Percentiles rank a stretch among this genome's conserved stretches.
These are phyloP conservation scores for Lachnellula arida DNA, from an alignment of 2,329 filamentous ascomycete genomes.

Conservation along the genomic window DNA sequence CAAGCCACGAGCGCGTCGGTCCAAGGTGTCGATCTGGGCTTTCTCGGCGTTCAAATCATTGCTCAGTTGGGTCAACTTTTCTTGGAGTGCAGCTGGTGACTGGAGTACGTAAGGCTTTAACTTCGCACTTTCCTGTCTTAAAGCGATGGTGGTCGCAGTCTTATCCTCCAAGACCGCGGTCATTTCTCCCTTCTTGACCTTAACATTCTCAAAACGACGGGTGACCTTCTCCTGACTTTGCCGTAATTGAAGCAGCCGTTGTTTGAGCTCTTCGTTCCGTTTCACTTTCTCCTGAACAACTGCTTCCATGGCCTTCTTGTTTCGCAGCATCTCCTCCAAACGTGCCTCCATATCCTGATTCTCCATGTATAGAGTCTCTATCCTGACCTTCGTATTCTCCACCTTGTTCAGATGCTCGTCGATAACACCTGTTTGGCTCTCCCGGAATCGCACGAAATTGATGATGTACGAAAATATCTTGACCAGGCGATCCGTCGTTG, in stretches of 20 bases:
- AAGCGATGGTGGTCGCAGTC: slow-evolving; percentile 62
- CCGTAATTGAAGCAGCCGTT: slow-evolving; percentile 72
- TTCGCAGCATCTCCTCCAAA: slow-evolving; percentile 74
- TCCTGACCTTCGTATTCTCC: slow-evolving; percentile 78
- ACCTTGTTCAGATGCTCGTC: slow-evolving; percentile 92
- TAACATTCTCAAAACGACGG: slow-evolving; percentile 76
- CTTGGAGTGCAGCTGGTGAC: slow-evolving; percentile 77
- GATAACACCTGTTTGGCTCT: slow-evolving; percentile 83
- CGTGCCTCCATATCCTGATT: slow-evolving; percentile 84
- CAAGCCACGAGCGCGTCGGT: slow-evolving; percentile 80
- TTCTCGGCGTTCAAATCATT: slow-evolving; percentile 76
- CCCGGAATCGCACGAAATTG: slow-evolving; percentile 96
- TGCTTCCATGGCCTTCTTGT: slow-evolving; percentile 73
- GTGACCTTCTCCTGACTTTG: slow-evolving; percentile 79
- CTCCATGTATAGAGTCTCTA: slow-evolving; percentile 77
- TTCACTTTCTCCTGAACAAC: slow-evolving; percentile 80
- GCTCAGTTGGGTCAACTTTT: slow-evolving; percentile 74
- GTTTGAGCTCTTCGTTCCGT: slow-evolving; percentile 83
- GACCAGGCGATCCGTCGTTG: slow-evolving; percentile 82
- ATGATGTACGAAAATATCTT: slow-evolving; percentile 98
- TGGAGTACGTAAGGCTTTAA: slow-evolving; percentile 88
- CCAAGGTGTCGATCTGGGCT: slow-evolving; percentile 78
- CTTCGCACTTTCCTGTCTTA: slow-evolving; percentile 83
- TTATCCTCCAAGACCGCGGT: slow-evolving; percentile 69
- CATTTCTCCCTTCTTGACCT: slow-evolving; percentile 72